These are phyloP conservation scores for Aspergillus wentii DNA, from an alignment of 495 filamentous ascomycete genomes.

Conservation along the genomic window DNA sequence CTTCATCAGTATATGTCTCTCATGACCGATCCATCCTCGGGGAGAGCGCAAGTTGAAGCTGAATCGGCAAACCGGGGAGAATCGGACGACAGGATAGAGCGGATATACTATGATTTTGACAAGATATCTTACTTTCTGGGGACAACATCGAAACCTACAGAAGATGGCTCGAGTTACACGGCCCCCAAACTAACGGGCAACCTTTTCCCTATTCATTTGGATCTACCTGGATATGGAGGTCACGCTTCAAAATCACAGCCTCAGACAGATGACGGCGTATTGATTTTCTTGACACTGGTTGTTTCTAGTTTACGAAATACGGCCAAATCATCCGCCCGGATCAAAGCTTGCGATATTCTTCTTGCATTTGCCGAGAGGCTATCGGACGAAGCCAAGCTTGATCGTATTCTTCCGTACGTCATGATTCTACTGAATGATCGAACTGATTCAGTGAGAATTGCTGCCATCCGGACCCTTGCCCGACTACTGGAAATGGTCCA, in stretches of 20 bases:
- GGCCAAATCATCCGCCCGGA: conserved; percentile 74
- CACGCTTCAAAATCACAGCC: conserved; percentile 34
- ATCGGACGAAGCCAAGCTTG: conserved; percentile 94
- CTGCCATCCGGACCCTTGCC: conserved; percentile 78
- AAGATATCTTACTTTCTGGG: conserved; percentile 94
- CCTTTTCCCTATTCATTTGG: conserved; percentile 73
- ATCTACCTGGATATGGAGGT: conserved; percentile 80
- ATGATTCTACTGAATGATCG: conserved; percentile 76
- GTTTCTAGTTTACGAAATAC: conserved; percentile 87
- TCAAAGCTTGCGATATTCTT: conserved; percentile 89
- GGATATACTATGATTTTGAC: conserved; percentile 91
- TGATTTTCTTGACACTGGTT: conserved; percentile 86
- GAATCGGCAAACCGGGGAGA: conserved; percentile 66
- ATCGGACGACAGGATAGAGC: conserved; percentile 88
- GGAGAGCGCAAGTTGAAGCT: conserved; percentile 58
- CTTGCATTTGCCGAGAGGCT: conserved; percentile 87
- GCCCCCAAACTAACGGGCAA: conserved; percentile 28
- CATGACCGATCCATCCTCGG: conserved; percentile 89
- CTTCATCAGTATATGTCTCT: conserved; percentile 95
- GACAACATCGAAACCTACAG: conserved; percentile 11
- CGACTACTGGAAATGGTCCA: conserved; percentile 84
- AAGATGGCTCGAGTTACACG: conserved; percentile 16
- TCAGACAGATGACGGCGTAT: conserved; percentile 73
- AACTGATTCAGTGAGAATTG: conserved; percentile 74
- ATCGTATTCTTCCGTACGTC: conserved; percentile 87